Evolutionary conservation across 352 stramenopile genomes (phyloP).

Genomic region (Phytopythium kandeliae): DNA sequence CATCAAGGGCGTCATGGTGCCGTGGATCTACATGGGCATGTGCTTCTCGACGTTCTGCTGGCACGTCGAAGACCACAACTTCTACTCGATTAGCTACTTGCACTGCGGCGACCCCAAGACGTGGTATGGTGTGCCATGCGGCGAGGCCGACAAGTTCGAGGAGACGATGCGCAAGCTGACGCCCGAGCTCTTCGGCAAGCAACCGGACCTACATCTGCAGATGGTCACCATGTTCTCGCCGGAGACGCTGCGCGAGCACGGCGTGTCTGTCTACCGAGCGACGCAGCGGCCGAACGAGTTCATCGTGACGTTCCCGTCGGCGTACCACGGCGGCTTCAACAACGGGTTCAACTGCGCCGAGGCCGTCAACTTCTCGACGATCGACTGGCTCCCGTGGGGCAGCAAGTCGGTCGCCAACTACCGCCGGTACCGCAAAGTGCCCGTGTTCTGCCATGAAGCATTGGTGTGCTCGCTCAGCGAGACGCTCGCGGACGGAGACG

Average conservation of each 20-base stretch:
- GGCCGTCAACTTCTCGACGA: constrained; percentile 88
- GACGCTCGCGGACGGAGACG: constrained; percentile 38
- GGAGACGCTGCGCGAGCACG: constrained; percentile 61
- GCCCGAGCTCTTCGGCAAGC: constrained; percentile 92
- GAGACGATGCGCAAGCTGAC: constrained; percentile 88
- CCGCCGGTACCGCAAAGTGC: constrained; percentile 68
- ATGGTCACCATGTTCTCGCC: constrained; percentile 86
- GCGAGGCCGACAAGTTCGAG: constrained; percentile 89
- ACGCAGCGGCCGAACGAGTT: constrained; percentile 96
- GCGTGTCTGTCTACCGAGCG: constrained; percentile 93
- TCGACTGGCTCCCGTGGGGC: constrained; percentile 87
- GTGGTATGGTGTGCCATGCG: constrained; percentile 96
- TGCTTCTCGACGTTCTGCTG: constrained; percentile 99
- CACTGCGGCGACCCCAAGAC: constrained; percentile 97
- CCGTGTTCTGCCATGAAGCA: constrained; percentile 84
- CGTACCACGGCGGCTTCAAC: constrained; percentile 98
- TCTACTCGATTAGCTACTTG: constrained; percentile 99
- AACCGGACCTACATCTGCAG: constrained; percentile 95
- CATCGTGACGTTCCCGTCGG: constrained; percentile 97
- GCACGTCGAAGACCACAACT: constrained; percentile 99
- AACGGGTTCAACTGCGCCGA: constrained; percentile 94
- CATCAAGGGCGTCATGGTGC: constrained; percentile 98
- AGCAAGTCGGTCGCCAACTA: constrained; percentile 70
- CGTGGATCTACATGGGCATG: constrained; percentile 99
- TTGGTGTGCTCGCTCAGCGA: constrained; percentile 74